A percentile compares a stretch with the other conserved stretches of the same genome.
phyloP scores from a whole-genome alignment of 345 rosid genomes.

The Citrus medica region DNA sequence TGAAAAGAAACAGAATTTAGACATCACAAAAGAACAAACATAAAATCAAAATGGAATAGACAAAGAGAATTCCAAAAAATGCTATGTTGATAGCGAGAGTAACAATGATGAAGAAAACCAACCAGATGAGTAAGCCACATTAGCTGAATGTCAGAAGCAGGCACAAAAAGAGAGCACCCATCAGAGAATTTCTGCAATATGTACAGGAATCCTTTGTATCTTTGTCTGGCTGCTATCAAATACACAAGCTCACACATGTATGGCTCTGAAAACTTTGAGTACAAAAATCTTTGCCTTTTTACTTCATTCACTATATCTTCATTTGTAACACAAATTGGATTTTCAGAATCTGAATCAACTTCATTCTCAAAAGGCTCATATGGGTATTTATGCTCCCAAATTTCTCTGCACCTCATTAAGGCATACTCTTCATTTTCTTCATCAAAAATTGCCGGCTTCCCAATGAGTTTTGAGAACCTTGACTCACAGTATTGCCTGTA shows the following conservation, averaged over 20 bases:
- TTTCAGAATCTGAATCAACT: constrained; percentile 32
- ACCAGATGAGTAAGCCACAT: constrained; percentile 90
- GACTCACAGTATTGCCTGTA: constrained; percentile 65
- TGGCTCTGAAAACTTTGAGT: constrained; percentile 58
- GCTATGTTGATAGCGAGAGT: too few species aligned
- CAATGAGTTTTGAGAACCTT: constrained; percentile 74
- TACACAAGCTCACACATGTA: constrained; percentile 63
- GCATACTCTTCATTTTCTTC: constrained; percentile 84
- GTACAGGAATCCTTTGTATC: constrained; percentile 70
- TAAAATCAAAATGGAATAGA: neutral
- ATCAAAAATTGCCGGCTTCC: constrained; percentile 70
- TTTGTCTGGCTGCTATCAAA: constrained; percentile 65
- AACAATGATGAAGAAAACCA: constrained; percentile 8
- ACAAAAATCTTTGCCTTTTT: constrained; percentile 42
- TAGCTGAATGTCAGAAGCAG: constrained; percentile 64
- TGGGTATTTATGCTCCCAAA: constrained; percentile 59
- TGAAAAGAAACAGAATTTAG: neutral
- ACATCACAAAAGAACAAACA: constrained; percentile 10
- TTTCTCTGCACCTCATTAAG: constrained; percentile 55
- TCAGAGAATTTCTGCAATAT: constrained; percentile 45
- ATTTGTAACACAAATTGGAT: constrained; percentile 8
- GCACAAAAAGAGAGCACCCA: constrained; percentile 47
- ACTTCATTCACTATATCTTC: constrained; percentile 48
- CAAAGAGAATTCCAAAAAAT: neutral
- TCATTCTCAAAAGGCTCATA: constrained; percentile 75